A percentile compares a stretch with the other conserved stretches of the same genome.
phyloP scores from a whole-genome alignment of 1,284 basidiomycete species.

The Ganoderma resinaceum region DNA sequence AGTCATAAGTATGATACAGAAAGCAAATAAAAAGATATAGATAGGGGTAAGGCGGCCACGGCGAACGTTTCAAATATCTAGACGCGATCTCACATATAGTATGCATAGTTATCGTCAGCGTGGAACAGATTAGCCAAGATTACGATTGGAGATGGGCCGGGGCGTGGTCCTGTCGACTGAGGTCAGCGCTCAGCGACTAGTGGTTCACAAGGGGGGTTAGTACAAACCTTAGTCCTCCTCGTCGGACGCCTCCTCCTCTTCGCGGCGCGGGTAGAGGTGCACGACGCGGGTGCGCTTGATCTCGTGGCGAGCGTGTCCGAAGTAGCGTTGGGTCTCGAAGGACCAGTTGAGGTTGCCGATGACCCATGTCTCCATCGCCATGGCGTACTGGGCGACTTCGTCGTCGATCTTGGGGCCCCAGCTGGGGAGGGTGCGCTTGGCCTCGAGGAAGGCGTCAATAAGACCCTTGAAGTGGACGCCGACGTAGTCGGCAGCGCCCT shows the following conservation, averaged over 20 bases:
- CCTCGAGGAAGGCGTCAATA: constrained; percentile 55
- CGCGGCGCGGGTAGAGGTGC: constrained; percentile 35
- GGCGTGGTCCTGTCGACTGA: constrained; percentile 2
- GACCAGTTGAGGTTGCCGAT: constrained; percentile 49
- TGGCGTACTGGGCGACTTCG: constrained; percentile 51
- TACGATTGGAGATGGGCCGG: neutral
- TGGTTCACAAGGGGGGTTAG: neutral
- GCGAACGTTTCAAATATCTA: neutral
- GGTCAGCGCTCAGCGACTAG: neutral
- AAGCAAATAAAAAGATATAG: neutral
- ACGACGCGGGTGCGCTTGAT: constrained; percentile 40
- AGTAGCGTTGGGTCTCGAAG: constrained; percentile 48
- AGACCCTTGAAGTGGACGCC: constrained; percentile 59
- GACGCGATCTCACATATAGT: neutral
- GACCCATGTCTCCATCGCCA: constrained; percentile 47
- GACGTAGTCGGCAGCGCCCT: constrained; percentile 65
- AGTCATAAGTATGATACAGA: neutral
- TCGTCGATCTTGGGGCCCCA: constrained; percentile 55
- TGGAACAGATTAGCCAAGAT: neutral
- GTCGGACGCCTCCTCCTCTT: constrained; percentile 30
- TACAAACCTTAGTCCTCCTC: constrained; percentile 43
- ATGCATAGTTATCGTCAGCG: neutral
- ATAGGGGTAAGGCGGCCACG: neutral
- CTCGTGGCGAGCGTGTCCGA: constrained; percentile 38
- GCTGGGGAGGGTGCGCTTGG: constrained; percentile 54